phyloP scores from a whole-genome alignment of 768 basidiomycete species.

The Tricholoma terreum region DNA sequence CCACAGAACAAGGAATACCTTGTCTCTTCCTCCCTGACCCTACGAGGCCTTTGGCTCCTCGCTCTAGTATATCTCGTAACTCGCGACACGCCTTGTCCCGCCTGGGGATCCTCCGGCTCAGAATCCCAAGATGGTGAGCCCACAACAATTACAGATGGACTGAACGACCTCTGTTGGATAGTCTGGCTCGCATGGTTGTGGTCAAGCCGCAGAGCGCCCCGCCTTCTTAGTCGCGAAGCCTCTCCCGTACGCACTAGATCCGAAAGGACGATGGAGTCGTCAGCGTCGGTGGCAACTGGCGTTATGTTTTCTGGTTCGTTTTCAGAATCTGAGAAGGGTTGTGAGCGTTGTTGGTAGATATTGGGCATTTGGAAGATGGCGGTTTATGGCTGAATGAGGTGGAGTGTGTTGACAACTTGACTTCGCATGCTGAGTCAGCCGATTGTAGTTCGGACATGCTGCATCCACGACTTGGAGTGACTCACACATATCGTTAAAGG shows the following conservation, averaged over 20 bases:
- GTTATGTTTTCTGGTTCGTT: conserved; percentile 3
- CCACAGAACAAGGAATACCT: conserved; percentile 44
- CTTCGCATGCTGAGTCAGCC: too few relatives aligned
- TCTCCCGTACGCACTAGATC: conserved; percentile 74
- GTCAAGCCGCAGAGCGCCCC: conserved; percentile 70
- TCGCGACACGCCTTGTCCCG: background rate
- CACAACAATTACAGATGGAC: conserved; percentile 13
- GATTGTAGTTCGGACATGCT: too few relatives aligned
- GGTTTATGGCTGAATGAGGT: background rate
- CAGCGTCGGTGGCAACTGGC: conserved; percentile 37
- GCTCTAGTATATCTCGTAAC: conserved; percentile 4
- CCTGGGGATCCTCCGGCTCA: conserved; percentile 13
- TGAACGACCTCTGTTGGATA: conserved; percentile 4
- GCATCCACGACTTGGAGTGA: too few relatives aligned
- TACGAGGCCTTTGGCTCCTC: conserved; percentile 9
- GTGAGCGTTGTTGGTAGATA: conserved; percentile 6
- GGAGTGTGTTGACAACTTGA: too few relatives aligned
- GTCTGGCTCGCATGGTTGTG: conserved; percentile 16
- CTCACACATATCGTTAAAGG: too few relatives aligned
- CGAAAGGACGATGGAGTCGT: conserved; percentile 68
- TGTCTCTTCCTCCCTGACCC: conserved; percentile 16
- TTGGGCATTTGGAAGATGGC: conserved; percentile 7
- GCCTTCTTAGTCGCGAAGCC: conserved; percentile 66
- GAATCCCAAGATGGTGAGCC: conserved; percentile 27
- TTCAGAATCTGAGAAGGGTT: conserved; percentile 3